These are phyloP conservation scores for Ogataea chonburiensis DNA, from an alignment of 805 yeast species.

Conservation along the genomic window DNA sequence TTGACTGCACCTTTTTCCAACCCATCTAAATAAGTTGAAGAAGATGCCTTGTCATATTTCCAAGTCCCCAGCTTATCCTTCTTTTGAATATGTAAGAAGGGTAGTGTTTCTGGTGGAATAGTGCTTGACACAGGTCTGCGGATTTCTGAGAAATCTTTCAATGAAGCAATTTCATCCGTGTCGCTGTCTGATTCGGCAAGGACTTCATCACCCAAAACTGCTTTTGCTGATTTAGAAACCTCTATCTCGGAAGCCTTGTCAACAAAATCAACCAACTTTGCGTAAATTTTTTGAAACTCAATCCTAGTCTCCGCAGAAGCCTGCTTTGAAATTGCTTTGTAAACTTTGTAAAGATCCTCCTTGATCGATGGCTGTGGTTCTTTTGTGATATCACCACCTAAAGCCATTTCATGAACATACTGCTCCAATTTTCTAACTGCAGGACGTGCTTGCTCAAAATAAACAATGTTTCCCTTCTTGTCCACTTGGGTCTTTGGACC, in stretches of 20 bases:
- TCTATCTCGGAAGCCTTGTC: constrained; percentile 70
- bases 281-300: constrained; percentile 70
- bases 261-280: constrained; percentile 66
- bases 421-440: constrained; percentile 93
- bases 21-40: constrained; percentile 81
- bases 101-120: constrained; percentile 81
- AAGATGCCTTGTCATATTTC: constrained; percentile 77
- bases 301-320: constrained; percentile 66
- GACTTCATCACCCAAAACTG: constrained; percentile 46
- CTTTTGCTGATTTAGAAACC: constrained; percentile 58
- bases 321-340: constrained; percentile 77
- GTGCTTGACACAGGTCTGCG: constrained; percentile 71
- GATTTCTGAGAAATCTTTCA: constrained; percentile 68
- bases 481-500: constrained; percentile 92
- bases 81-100: constrained; percentile 90
- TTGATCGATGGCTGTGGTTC: constrained; percentile 70
- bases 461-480: constrained; percentile 81
- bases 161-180: constrained; percentile 83
- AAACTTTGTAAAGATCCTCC: constrained; percentile 80
- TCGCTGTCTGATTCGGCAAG: constrained; percentile 48
- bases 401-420: constrained; percentile 94
- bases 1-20: constrained; percentile 92
- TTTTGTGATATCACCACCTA: constrained; percentile 83
- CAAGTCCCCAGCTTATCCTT: constrained; percentile 71
- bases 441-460: constrained; percentile 83